Percentiles rank a stretch among this genome's conserved stretches.
Conservation (phyloP, 208 protist genomes). For the Wallacemonas sp. region DNA sequence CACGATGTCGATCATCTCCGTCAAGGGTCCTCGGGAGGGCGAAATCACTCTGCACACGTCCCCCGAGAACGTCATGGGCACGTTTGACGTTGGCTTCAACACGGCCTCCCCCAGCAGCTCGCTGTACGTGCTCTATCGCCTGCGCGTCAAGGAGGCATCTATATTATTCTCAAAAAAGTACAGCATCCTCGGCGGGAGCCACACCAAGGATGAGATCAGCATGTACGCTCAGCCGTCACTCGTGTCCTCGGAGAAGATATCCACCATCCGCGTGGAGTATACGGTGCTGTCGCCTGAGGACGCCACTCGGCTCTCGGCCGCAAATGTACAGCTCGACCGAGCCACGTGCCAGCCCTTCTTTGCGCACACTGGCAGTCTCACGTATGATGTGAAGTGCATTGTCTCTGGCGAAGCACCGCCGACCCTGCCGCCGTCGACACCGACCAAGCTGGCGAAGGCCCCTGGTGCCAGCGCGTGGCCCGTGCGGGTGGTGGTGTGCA, state of each 20-base stretch:
- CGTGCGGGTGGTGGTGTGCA: too few relatives aligned
- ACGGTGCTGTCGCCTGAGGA: slow-evolving; percentile 28
- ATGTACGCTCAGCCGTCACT: slow-evolving; percentile 36
- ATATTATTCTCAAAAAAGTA: slow-evolving; percentile 71
- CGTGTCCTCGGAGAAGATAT: slow-evolving; percentile 32
- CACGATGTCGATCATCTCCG: slow-evolving; percentile 12
- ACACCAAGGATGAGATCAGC: slow-evolving; percentile 26
- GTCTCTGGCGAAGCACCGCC: not conserved
- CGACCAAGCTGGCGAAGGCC: not conserved
- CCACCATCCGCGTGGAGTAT: slow-evolving; percentile 61
- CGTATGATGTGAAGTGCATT: slow-evolving; percentile 38
- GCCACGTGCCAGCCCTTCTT: slow-evolving; percentile 44
- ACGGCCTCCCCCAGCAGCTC: slow-evolving; percentile 6
- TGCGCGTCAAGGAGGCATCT: slow-evolving; percentile 54
- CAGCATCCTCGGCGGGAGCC: slow-evolving; percentile 31
- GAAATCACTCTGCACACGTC: slow-evolving; percentile 13
- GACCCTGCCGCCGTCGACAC: not conserved
- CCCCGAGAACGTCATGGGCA: slow-evolving; percentile 20
- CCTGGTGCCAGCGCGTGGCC: too few relatives aligned
- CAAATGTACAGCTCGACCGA: slow-evolving; percentile 29
- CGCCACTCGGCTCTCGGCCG: slow-evolving; percentile 21
- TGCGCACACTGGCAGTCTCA: slow-evolving; percentile 18
- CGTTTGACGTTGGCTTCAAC: slow-evolving; percentile 28
- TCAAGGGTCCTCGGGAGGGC: slow-evolving; percentile 15
- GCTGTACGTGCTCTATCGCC: slow-evolving; percentile 48